A percentile compares a stretch with the other conserved stretches of the same genome.
Conservation (phyloP, 371 early-diverging fungal species). For the Batkoa obscura region DNA sequence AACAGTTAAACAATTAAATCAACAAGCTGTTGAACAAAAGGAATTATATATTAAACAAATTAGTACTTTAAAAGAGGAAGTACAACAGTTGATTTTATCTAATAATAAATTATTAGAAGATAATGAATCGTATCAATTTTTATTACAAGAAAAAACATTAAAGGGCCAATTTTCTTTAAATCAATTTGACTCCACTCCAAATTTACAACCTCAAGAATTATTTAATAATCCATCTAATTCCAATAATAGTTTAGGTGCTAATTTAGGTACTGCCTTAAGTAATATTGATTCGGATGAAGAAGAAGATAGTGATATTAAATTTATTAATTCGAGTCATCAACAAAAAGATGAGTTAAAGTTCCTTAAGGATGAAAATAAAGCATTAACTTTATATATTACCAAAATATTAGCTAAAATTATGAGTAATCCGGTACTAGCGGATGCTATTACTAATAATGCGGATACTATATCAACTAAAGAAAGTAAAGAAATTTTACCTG, state of each 20-base stretch:
- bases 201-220: conserved; percentile 12
- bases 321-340: background rate
- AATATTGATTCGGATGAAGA: background rate
- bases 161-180: conserved; percentile 38
- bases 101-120: conserved; percentile 60
- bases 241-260: too few relatives aligned
- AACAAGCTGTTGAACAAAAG: background rate
- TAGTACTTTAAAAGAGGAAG: conserved; percentile 26
- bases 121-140: conserved; percentile 62
- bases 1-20: background rate
- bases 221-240: background rate
- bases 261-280: background rate
- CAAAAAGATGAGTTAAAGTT: conserved; percentile 20
- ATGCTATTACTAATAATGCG: conserved; percentile 3
- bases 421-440: conserved; percentile 5
- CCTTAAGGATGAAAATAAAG: conserved; percentile 33
- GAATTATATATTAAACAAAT: background rate
- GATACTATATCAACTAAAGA: background rate
- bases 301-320: background rate
- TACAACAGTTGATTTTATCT: conserved; percentile 36
- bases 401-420: conserved; percentile 24
- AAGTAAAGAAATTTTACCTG: too few relatives aligned
- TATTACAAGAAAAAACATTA: conserved; percentile 61
- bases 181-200: too few relatives aligned
- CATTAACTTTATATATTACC: conserved; percentile 36